phyloP scores from a whole-genome alignment of 176 grass and related monocot species.

The Avena insularis region DNA sequence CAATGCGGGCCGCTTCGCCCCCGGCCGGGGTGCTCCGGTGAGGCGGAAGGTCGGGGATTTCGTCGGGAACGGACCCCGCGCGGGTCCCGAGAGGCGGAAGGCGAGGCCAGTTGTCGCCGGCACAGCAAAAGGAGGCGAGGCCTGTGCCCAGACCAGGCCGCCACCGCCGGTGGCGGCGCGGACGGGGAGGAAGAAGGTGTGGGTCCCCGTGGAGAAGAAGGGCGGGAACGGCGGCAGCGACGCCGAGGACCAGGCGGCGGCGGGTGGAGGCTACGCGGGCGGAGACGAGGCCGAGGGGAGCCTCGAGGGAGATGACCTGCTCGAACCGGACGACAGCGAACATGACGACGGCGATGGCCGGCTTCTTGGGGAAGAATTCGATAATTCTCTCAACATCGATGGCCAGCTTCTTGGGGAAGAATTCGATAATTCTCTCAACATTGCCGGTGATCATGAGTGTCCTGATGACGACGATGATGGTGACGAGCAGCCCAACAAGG shows the following conservation, averaged over 20 bases:
- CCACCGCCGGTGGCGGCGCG: neutral
- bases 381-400: neutral
- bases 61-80: neutral
- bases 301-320: neutral
- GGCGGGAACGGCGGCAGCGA: neutral
- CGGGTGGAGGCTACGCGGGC: conserved; percentile 22
- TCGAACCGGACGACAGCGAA: conserved; percentile 16
- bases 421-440: neutral
- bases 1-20: conserved; percentile 12
- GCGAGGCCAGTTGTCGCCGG: neutral
- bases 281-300: conserved; percentile 45
- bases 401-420: neutral
- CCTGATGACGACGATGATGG: neutral
- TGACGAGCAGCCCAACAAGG: conserved; percentile 14
- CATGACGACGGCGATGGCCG: neutral
- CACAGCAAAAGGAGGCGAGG: neutral
- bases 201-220: conserved; percentile 54
- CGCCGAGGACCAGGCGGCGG: conserved; percentile 5
- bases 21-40: neutral
- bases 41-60: neutral
- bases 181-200: conserved; percentile 39
- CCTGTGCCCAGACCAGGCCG: neutral
- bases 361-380: neutral
- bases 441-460: neutral
- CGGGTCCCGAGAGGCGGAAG: neutral